These are phyloP conservation scores for Cutaneotrichosporon mucoides DNA, from an alignment of 1,284 basidiomycete species.

Conservation along the genomic window DNA sequence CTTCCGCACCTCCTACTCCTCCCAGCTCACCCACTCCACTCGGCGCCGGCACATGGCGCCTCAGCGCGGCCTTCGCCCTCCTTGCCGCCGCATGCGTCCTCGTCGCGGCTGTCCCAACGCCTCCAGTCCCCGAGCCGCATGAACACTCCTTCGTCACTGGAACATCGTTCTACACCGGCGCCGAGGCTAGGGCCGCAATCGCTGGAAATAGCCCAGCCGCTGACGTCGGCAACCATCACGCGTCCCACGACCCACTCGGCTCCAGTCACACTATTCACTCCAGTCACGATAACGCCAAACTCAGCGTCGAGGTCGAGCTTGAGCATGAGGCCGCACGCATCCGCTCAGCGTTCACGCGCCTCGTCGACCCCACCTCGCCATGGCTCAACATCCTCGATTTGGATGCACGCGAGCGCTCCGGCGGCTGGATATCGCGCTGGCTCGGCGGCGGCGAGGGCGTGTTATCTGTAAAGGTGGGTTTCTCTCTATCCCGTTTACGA, in stretches of 20 bases:
- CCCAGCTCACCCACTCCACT: neutral
- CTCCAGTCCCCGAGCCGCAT: constrained; percentile 2
- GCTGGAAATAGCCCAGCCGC: too few species aligned
- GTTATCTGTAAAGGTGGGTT: neutral
- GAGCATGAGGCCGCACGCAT: neutral
- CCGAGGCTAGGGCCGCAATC: too few species aligned
- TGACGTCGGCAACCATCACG: too few species aligned
- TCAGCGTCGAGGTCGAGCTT: too few species aligned
- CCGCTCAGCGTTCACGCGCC: neutral
- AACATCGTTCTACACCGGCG: too few species aligned
- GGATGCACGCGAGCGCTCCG: neutral
- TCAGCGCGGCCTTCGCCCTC: neutral
- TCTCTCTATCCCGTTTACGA: too few species aligned
- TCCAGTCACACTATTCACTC: too few species aligned
- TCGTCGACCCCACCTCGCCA: constrained; percentile 9
- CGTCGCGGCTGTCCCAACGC: neutral
- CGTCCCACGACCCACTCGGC: too few species aligned
- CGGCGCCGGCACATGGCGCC: too few species aligned
- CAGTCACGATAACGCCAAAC: too few species aligned
- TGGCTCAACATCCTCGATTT: neutral
- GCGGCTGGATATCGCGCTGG: constrained; percentile 4
- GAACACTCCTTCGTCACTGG: neutral
- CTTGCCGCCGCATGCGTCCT: neutral
- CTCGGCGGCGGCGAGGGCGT: neutral
- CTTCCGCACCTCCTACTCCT: too few species aligned